Conservation (phyloP, 768 basidiomycete genomes). For the Piloderma croceum region DNA sequence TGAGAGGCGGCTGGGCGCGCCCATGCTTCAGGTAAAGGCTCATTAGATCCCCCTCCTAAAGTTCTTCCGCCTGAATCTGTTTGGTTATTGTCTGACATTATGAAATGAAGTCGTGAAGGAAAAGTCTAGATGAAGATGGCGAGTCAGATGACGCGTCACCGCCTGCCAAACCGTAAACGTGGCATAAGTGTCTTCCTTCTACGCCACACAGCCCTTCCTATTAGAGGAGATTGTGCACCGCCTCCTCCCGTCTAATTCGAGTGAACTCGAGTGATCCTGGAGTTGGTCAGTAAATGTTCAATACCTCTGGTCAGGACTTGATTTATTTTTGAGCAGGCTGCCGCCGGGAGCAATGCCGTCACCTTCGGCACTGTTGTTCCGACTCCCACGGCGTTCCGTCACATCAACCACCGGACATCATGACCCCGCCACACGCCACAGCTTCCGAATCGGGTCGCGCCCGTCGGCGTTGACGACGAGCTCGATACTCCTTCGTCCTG, state of each 20-base stretch:
- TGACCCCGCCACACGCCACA: too few species aligned
- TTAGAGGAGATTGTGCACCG: too few species aligned
- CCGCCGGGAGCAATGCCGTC: background rate
- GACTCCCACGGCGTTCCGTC: too few species aligned
- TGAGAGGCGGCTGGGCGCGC: slow-evolving; percentile 27
- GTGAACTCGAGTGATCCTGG: background rate
- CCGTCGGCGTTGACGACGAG: background rate
- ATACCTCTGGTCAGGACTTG: too few species aligned
- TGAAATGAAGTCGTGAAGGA: background rate
- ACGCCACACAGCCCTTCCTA: background rate
- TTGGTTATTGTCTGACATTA: slow-evolving; percentile 37
- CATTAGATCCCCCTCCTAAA: slow-evolving; percentile 43
- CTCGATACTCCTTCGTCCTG: too few species aligned
- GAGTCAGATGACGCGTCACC: background rate
- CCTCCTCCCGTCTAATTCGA: too few species aligned
- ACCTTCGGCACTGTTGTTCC: background rate
- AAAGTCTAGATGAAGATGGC: background rate
- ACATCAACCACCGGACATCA: too few species aligned
- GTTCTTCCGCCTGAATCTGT: slow-evolving; percentile 32
- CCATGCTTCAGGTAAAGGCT: slow-evolving; percentile 48
- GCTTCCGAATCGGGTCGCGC: too few species aligned
- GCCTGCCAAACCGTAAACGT: background rate
- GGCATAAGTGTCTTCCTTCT: background rate
- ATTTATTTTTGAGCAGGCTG: background rate
- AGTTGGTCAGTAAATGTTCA: background rate